These are phyloP conservation scores for Murraya koenigii DNA, from an alignment of 345 rosid species.

Conservation along the genomic window DNA sequence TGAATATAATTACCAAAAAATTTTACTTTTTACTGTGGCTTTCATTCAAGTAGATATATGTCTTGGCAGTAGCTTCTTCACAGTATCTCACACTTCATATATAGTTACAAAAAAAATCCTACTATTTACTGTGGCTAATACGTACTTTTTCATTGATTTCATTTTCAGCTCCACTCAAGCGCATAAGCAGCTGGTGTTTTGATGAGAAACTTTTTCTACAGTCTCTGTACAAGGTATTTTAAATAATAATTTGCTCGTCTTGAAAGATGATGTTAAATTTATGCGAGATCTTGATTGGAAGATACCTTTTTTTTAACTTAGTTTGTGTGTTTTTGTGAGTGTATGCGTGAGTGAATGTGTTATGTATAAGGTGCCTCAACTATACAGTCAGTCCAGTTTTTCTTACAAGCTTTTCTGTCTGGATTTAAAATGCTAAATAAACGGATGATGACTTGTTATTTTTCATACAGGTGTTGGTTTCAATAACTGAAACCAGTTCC, in stretches of 20 bases:
- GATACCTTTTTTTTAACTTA: not conserved
- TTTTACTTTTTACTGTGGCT: not conserved
- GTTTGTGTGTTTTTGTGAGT: too few relatives aligned
- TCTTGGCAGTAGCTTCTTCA: not conserved
- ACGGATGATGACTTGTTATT: not conserved
- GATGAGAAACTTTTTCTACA: slow-evolving; percentile 76
- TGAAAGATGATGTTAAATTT: not conserved
- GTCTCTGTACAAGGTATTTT: slow-evolving; percentile 85
- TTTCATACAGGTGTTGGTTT: slow-evolving; percentile 60
- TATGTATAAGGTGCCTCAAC: not conserved
- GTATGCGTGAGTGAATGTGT: not conserved
- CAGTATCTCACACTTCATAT: not conserved
- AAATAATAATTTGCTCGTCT: not conserved
- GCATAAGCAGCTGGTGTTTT: slow-evolving; percentile 66
- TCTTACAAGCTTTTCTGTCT: not conserved
- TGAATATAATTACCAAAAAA: not conserved
- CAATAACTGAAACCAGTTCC: slow-evolving; percentile 56
- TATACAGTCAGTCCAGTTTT: not conserved
- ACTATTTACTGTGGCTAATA: not conserved
- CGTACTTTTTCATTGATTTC: not conserved
- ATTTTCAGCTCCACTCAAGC: slow-evolving; percentile 48
- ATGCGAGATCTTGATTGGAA: not conserved
- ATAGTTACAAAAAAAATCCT: not conserved
- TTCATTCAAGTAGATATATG: not conserved
- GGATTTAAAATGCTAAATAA: not conserved